phyloP scores from a whole-genome alignment of 225 moss, liverwort and hornwort genomes.

The Thuidium tamariscinum region DNA sequence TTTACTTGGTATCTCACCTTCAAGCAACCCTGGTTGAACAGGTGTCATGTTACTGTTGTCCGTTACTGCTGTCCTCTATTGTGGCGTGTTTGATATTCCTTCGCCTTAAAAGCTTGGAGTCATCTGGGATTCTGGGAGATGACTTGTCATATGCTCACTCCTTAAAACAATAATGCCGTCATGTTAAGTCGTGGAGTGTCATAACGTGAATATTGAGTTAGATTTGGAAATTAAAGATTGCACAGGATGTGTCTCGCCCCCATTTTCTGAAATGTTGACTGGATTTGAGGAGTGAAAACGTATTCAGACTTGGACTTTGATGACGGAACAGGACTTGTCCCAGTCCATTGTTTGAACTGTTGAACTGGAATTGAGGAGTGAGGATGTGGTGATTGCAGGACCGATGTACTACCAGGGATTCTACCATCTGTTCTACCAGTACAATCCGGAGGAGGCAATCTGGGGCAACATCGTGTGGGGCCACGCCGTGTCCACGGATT shows the following conservation, averaged over 20 bases:
- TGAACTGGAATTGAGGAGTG: neutral
- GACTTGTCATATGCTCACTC: neutral
- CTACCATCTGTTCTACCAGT: conserved; percentile 97
- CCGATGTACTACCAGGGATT: conserved; percentile 68
- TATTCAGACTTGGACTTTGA: neutral
- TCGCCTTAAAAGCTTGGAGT: neutral
- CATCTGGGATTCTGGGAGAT: neutral
- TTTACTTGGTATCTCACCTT: neutral
- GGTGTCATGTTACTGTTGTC: neutral
- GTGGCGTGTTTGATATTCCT: neutral
- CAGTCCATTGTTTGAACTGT: neutral
- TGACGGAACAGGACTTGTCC: neutral
- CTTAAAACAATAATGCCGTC: neutral
- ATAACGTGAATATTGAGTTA: neutral
- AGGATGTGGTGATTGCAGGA: conserved; percentile 14
- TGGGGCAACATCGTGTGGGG: conserved; percentile 91
- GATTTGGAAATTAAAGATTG: neutral
- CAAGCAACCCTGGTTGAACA: neutral
- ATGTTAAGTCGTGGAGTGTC: neutral
- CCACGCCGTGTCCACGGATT: conserved; percentile 71
- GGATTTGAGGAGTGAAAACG: neutral
- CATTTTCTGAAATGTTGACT: neutral
- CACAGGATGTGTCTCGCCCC: neutral
- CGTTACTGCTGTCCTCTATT: neutral
- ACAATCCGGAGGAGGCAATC: conserved; percentile 56